Evolutionary conservation across 805 yeast genomes (phyloP), one percentile per base, ranked within the genome.

Genomic region (Wickerhamiella sorbophila): DNA sequence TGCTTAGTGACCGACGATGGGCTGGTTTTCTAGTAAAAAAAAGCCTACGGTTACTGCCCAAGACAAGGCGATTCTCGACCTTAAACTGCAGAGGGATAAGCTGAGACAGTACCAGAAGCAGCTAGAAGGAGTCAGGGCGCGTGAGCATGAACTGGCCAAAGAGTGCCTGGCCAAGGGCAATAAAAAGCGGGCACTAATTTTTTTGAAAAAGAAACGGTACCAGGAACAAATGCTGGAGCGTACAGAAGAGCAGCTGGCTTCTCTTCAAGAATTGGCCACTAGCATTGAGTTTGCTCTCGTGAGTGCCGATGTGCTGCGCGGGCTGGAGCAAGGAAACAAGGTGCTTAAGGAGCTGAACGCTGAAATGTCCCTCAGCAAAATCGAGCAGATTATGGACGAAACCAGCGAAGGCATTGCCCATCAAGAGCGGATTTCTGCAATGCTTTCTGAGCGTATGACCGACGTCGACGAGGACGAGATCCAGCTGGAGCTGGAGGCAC

Each of bases 51-150:
- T 88, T 16, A 84, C 94, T 5, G 69, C 77, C 31, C 87, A 86
- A 51, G 98, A 91, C 55, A 73, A 68, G 54, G 95, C 96, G 0
- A 72, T 91, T 9, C 68, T 85, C 48, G 91, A 87, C 55, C 67
- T 91, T 51, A 91, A 91, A 57, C 65, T 81, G 31, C 96, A 93
- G 52, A 67, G 95, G 46, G 98, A 91, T 60, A 79, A 78, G 48
- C 68, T 91, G 18, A 73, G 73, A 50, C 82, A 79, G 58, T 82
- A 86, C 48, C 81, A 76, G 52, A 64, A 64, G 36, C 72, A 74
- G 45, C 70, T 87, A 31, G 64, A 66, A 22, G 58, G 61, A 0
- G 71, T 83, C 3, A 70, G 84, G 15, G 66, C 65, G 9, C 64
- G 72, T 27, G 96, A 91, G 58, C 66, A 66, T 1, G 64, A 65